Base-by-base conservation (phyloP, 495 filamentous ascomycete genomes). In the Hyaloscypha finlandica region DNA sequence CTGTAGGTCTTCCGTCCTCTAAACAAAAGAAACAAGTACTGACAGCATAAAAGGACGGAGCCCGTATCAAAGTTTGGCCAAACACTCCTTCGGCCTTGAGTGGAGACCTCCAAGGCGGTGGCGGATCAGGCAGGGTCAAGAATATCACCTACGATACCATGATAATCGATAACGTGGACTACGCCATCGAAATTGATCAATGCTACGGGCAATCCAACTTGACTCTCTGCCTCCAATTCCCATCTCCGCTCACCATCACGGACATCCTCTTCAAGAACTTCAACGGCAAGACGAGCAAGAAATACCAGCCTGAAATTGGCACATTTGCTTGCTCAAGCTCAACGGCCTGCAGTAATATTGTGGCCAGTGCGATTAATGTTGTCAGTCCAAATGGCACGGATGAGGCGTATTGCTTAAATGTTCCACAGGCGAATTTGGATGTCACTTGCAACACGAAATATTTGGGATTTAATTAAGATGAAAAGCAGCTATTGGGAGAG, bases 1-100 rank as follows among this genome's bases (percentile, higher is more conserved):
- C 82, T 5, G 72, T 73, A 65, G 66, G 68, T 61, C 20, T 12
- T 48, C 16, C 42, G 4, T 16, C 9, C 16, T 1, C 16, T 19
- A 8, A 20, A 33, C 6, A 14, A 37, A 59, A 37, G 6, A 66
- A 22, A 64, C 58, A 68, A 33, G 63, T 61, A 4, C 67, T 72
- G 35, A 69, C 55, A 30, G 29, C 0, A 29, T 22, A 1, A 35
- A 25, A 73, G 71, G 83, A 90, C 68, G 88, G 88, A 57, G 89
- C 88, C 9, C 86, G 88, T 52, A 90, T 90, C 77, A 90, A 91
- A 77, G 86, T 88, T 70, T 90, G 87, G 87, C 86, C 87, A 2
- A 86, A 86, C 53, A 73, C 78, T 22, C 72, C 80, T 19, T 80
- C 80, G 20, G 81, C 74, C 1, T 70, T 86, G 29, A 84, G 80